Conservation (phyloP, 495 filamentous ascomycete species). For the Jackrogersella multiformis region DNA sequence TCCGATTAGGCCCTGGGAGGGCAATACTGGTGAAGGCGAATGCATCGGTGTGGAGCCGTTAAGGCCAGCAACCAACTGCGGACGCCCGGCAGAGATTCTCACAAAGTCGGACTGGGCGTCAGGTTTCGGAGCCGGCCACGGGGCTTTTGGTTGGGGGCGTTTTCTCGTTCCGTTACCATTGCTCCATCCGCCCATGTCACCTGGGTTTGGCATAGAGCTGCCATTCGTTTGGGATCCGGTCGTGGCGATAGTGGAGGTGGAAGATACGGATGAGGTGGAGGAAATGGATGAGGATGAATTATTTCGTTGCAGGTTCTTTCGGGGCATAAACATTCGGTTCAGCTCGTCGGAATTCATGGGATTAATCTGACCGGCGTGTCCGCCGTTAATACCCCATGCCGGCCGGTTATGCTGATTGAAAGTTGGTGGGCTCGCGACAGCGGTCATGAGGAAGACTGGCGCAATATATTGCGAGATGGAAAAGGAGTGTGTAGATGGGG, state of each 20-base stretch:
- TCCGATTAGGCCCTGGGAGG: constrained; percentile 54
- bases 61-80: constrained; percentile 59
- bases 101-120: constrained; percentile 57
- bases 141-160: constrained; percentile 67
- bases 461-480: constrained; percentile 40
- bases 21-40: constrained; percentile 75
- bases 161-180: constrained; percentile 67
- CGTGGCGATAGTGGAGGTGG: constrained; percentile 65
- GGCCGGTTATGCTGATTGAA: constrained; percentile 74
- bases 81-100: constrained; percentile 53
- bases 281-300: constrained; percentile 88
- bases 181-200: constrained; percentile 58
- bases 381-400: constrained; percentile 78
- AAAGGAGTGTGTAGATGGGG: constrained; percentile 53
- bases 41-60: constrained; percentile 78
- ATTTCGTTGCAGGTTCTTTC: constrained; percentile 82
- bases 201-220: constrained; percentile 52
- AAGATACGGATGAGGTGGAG: constrained; percentile 72
- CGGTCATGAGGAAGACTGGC: constrained; percentile 77
- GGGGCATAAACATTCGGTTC: constrained; percentile 85
- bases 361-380: constrained; percentile 71
- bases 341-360: constrained; percentile 88
- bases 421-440: constrained; percentile 91
- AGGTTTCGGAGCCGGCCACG: constrained; percentile 71
- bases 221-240: constrained; percentile 51